A percentile compares a stretch with the other conserved stretches of the same genome.
phyloP scores from a whole-genome alignment of 140 eudicot genomes.

The Senecio squalidus region DNA sequence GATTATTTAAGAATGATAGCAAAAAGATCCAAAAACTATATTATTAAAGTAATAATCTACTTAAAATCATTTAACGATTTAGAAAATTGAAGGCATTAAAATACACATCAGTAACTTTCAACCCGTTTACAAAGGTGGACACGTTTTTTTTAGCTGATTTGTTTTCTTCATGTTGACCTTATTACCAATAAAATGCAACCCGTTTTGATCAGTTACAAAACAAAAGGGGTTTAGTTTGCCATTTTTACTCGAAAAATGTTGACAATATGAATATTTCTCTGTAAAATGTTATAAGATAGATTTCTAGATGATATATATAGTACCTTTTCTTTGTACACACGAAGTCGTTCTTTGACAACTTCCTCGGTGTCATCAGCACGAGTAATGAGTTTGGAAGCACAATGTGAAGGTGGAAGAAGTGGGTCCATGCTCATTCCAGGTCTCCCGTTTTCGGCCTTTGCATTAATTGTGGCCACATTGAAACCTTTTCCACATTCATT shows the following conservation, averaged over 20 bases:
- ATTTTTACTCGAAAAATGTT: too few species aligned
- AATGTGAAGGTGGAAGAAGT: constrained; percentile 73
- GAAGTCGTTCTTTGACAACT: constrained; percentile 75
- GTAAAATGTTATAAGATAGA: background rate
- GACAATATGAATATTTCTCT: too few species aligned
- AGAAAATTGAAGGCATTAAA: background rate
- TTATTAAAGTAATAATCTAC: background rate
- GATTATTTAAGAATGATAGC: background rate
- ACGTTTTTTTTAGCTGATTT: too few species aligned
- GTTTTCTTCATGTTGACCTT: too few species aligned
- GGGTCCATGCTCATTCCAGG: constrained; percentile 89
- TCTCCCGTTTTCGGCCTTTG: constrained; percentile 74
- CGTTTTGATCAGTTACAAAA: background rate
- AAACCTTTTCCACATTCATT: constrained; percentile 80
- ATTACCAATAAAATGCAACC: background rate
- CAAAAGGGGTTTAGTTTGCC: background rate
- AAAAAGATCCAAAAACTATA: background rate
- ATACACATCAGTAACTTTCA: background rate
- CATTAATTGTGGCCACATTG: constrained; percentile 76
- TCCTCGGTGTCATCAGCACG: constrained; percentile 88
- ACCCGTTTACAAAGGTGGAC: too few species aligned
- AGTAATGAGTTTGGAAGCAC: constrained; percentile 69
- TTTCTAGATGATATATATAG: background rate
- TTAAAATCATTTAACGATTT: background rate
- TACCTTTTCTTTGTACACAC: constrained; percentile 81